Percentiles rank a stretch among this genome's conserved stretches.
These are phyloP conservation scores for Quercus suber DNA, from an alignment of 306 rosid species.

Conservation along the genomic window DNA sequence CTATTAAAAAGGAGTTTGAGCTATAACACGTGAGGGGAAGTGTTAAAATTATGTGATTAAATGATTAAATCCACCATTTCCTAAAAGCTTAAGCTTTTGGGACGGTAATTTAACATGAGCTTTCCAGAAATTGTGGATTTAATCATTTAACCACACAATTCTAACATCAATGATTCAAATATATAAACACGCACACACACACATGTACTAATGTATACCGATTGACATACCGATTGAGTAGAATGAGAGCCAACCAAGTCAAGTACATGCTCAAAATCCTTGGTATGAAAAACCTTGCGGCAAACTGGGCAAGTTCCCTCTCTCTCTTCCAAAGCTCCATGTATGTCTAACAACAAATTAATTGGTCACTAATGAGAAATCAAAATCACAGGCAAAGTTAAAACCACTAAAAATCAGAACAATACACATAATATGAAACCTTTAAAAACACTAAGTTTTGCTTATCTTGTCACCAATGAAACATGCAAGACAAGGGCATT, in stretches of 20 bases:
- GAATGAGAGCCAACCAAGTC: slow-evolving; percentile 55
- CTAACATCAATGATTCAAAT: too few relatives aligned
- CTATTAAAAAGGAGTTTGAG: too few relatives aligned
- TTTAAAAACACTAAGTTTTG: not conserved
- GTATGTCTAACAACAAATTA: slow-evolving; percentile 25
- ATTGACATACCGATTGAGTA: slow-evolving; percentile 43
- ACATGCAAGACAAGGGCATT: not conserved
- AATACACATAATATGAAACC: not conserved
- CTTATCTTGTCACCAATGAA: not conserved
- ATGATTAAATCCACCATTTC: too few relatives aligned
- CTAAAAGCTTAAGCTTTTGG: too few relatives aligned
- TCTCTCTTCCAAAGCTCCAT: slow-evolving; percentile 32
- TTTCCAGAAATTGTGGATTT: too few relatives aligned
- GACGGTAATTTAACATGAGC: too few relatives aligned
- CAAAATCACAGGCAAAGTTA: not conserved
- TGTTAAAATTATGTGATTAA: too few relatives aligned
- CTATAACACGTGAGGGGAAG: too few relatives aligned
- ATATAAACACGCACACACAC: too few relatives aligned
- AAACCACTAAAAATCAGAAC: not conserved
- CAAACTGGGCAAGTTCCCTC: slow-evolving; percentile 82
- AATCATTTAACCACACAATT: too few relatives aligned
- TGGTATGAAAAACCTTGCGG: slow-evolving; percentile 62
- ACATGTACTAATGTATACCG: not conserved
- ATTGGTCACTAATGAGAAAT: slow-evolving; percentile 6
- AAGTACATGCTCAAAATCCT: slow-evolving; percentile 75